A percentile compares a stretch with the other conserved stretches of the same genome.
Conservation (phyloP, 1,284 basidiomycete species). For the Stygiomarasmius scandens region DNA sequence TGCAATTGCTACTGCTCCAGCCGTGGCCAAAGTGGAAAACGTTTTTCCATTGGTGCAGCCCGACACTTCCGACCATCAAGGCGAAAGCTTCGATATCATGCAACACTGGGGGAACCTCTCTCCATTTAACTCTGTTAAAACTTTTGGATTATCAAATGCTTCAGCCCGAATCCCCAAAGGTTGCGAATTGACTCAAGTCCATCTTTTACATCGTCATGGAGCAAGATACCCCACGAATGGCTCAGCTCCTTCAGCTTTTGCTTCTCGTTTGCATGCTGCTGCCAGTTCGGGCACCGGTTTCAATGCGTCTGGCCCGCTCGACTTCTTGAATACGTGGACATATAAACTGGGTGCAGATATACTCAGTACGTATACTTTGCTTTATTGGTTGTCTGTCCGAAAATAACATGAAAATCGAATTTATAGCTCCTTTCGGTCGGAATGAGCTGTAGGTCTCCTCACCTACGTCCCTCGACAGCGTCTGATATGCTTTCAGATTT, state of each 20-base stretch:
- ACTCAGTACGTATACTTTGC: neutral
- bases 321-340: neutral
- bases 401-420: neutral
- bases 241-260: no score
- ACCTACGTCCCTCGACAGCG: neutral
- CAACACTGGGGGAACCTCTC: conserved; percentile 61
- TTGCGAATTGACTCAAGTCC: neutral
- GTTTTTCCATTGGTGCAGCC: no score
- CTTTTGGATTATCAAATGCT: conserved; percentile 43
- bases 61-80: no score
- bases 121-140: conserved; percentile 58
- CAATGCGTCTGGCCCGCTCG: neutral
- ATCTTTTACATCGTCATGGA: neutral
- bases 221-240: neutral
- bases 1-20: no score
- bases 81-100: conserved; percentile 52
- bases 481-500: neutral
- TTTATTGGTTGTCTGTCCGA: neutral
- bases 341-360: neutral
- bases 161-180: neutral
- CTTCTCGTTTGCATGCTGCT: neutral
- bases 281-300: neutral
- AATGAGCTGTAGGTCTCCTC: neutral
- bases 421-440: neutral
- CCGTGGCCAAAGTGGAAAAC: no score